Evolutionary conservation across 73 alveolate species (phyloP).

Genomic region (Tetrahymena borealis): DNA sequence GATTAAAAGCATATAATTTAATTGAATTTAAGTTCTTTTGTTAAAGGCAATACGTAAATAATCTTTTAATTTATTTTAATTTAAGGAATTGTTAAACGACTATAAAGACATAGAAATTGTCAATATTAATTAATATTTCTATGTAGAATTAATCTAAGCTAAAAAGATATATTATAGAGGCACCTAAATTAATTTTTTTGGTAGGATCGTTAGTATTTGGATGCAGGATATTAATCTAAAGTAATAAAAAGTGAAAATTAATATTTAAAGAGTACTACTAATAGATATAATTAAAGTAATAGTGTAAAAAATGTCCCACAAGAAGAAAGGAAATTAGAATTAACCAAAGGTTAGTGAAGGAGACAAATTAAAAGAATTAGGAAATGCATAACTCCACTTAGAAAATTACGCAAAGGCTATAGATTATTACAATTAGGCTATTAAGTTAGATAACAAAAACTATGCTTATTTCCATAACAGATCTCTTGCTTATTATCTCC

Average conservation of each 20-base stretch:
- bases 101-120: too few species aligned
- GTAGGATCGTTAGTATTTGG: neutral
- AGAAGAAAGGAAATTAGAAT: neutral
- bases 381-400: neutral
- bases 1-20: too few species aligned
- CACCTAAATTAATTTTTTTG: neutral
- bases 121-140: too few species aligned
- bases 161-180: neutral
- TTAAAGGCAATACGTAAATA: too few species aligned
- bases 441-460: neutral
- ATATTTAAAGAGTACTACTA: too few species aligned
- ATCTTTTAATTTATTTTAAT: too few species aligned
- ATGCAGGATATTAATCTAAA: too few species aligned
- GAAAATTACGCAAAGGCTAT: neutral
- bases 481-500: neutral
- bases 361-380: neutral
- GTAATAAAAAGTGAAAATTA: too few species aligned
- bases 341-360: neutral
- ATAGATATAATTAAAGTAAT: neutral
- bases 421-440: neutral
- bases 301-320: neutral
- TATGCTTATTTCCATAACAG: neutral
- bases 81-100: too few species aligned
- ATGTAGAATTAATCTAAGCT: neutral
- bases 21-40: too few species aligned